Base-by-base conservation (phyloP, 441 rosid species). In the Jatropha multifida region DNA sequence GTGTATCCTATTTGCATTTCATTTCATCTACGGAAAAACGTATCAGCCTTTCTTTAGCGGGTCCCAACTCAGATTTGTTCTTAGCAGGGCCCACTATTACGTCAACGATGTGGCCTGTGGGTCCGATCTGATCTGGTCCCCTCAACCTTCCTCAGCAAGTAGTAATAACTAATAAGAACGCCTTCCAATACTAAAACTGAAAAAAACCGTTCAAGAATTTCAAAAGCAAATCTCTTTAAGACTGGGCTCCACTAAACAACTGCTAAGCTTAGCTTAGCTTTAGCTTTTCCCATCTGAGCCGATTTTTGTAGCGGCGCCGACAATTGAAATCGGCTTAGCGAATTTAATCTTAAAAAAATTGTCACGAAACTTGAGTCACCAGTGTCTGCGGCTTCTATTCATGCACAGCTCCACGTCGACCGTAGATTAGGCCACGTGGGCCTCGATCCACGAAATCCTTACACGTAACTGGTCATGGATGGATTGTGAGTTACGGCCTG, bases 371-470 rank as follows among this genome's bases (percentile, higher is more conserved):
- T 37, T 44, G n/a, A 62, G 42, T 4, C 40, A 62, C 41, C n/a
- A 11, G 17, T 61, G 9, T 15, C 26, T 63, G 67, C 7, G 32
- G 69, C 32, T 10, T 6, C 4, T 65, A 15, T 42, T 41, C 32
- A 65, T 65, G 52, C 69, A 65, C 23, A n/a, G 32, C 32, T 65
- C 52, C 52, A 42, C 32, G 69, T 65, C 15, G 42, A n/a, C 69
- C 42, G 32, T 44, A 17, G 15, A 65, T n/a, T 1, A 11, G 0
- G 23, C 51, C 69, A 42, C 69, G 51, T 42, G 67, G 51, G 15
- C 11, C 11, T 8, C 0, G 14, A 32, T 10, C 8, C n/a, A 8
- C 37, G 38, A 41, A 4, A n/a, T 2, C 52, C 4, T 26, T 11
- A 63, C 66, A 38, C 66, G 66, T 37, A 32, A 37, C 2, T 4